Evolutionary conservation across 2,329 filamentous ascomycete species (phyloP).

Genomic region (Aureobasidium subglaciale): DNA sequence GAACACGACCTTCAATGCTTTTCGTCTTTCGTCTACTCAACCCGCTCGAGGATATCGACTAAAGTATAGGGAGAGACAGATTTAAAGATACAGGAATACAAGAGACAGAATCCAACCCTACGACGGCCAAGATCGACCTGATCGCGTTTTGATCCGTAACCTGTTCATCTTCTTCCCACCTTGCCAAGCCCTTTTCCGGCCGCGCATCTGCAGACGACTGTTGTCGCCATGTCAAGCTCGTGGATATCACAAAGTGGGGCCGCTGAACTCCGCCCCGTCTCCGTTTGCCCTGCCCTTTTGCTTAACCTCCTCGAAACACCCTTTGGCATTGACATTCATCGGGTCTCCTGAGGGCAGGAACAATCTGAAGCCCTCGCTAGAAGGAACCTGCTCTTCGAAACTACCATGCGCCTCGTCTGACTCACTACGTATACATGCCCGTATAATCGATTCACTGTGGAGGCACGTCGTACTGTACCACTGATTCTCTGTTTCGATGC

Average conservation of each 20-base stretch:
- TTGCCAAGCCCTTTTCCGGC: neutral
- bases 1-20: neutral
- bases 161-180: conserved; percentile 1
- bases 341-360: neutral
- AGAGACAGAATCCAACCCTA: neutral
- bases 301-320: neutral
- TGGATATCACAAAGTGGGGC: conserved; percentile 3
- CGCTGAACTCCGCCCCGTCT: neutral
- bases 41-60: too few relatives aligned
- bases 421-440: neutral
- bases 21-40: neutral
- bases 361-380: neutral
- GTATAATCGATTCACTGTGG: neutral
- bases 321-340: neutral
- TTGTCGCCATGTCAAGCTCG: conserved; percentile 6
- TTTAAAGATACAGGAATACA: neutral
- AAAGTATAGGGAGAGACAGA: too few relatives aligned
- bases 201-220: conserved; percentile 1
- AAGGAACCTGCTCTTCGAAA: neutral
- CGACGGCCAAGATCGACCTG: neutral
- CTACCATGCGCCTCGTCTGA: neutral
- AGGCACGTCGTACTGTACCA: neutral
- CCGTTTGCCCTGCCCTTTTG: neutral
- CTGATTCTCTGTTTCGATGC: neutral
- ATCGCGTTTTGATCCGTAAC: neutral